These are phyloP conservation scores for Garcia nutans DNA, from an alignment of 345 rosid genomes.

Conservation along the genomic window DNA sequence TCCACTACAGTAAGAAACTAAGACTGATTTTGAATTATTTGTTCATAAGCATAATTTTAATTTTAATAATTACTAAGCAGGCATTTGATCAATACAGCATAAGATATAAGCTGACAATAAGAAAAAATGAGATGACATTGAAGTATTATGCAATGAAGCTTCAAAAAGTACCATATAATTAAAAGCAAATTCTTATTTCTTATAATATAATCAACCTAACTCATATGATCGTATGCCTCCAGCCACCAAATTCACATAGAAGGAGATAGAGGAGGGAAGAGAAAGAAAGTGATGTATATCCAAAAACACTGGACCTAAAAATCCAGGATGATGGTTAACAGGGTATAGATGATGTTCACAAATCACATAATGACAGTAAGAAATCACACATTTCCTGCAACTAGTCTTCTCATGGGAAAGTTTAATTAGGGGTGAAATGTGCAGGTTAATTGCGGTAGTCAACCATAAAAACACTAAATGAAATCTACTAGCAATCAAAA, in stretches of 20 bases:
- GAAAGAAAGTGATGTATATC: background rate
- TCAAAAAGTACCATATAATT: background rate
- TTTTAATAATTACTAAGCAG: background rate
- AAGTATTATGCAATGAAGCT: background rate
- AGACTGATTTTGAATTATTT: slow-evolving; percentile 7
- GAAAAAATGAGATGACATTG: background rate
- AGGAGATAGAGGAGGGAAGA: background rate
- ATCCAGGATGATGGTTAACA: background rate
- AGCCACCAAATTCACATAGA: background rate
- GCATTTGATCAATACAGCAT: background rate
- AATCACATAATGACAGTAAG: background rate
- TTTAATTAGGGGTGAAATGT: background rate
- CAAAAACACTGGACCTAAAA: background rate
- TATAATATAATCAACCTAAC: background rate
- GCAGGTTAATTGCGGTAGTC: background rate
- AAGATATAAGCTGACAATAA: background rate
- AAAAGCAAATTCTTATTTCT: background rate
- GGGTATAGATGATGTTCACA: background rate
- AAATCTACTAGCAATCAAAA: background rate
- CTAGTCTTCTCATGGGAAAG: background rate
- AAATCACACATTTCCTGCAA: background rate
- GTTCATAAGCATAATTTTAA: background rate
- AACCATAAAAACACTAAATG: background rate
- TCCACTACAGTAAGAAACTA: slow-evolving; percentile 55
- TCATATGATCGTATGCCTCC: background rate